Evolutionary conservation across 2,329 filamentous ascomycete genomes (phyloP).

Genomic region (Blastomyces percursus): DNA sequence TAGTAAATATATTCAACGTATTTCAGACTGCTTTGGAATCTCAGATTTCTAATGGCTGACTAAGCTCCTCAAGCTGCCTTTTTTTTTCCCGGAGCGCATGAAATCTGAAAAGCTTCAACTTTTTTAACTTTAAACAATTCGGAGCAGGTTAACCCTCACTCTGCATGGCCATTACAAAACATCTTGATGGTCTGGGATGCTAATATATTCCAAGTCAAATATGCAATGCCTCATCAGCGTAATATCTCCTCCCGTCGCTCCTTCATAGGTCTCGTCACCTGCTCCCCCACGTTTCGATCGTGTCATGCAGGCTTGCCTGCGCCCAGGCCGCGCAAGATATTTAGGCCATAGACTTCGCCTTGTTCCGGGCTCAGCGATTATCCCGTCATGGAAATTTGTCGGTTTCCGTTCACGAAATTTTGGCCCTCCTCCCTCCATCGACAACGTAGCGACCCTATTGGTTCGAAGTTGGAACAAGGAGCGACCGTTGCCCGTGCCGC

Average conservation of each 20-base stretch:
- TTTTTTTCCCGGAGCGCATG: neutral
- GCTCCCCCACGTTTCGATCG: constrained; percentile 21
- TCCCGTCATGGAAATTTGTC: neutral
- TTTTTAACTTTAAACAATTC: no score
- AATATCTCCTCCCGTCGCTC: constrained; percentile 9
- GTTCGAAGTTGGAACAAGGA: constrained; percentile 5
- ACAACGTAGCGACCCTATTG: neutral
- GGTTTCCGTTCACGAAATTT: neutral
- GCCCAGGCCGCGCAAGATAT: constrained; percentile 27
- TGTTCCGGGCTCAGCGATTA: constrained; percentile 7
- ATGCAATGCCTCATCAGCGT: neutral
- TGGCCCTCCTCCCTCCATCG: neutral
- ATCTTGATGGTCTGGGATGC: constrained; percentile 3
- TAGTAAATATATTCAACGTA: neutral
- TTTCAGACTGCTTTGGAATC: neutral
- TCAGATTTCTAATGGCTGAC: neutral
- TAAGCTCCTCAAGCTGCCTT: neutral
- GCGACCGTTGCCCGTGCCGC: constrained; percentile 15
- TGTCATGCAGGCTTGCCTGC: constrained; percentile 35
- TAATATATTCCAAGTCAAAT: constrained; percentile 1
- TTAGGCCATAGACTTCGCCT: constrained; percentile 21
- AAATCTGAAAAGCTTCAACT: neutral
- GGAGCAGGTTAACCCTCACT: neutral
- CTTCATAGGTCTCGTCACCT: constrained; percentile 23
- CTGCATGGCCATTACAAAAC: neutral